Conservation (phyloP, 1,139 yeast species). For the Protomyces inouyei region DNA sequence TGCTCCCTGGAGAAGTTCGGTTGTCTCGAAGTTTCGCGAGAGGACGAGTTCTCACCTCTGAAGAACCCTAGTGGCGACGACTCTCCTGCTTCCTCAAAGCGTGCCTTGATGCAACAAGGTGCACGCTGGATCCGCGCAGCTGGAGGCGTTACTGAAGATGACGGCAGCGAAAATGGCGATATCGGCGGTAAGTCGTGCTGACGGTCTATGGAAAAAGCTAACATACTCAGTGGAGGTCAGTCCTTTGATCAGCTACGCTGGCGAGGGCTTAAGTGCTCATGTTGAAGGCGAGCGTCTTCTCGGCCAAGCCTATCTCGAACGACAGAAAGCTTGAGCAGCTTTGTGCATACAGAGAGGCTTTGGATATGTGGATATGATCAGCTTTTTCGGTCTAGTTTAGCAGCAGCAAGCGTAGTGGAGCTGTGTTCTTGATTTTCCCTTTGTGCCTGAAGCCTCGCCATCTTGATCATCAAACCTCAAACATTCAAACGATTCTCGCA, state of each 20-base stretch:
- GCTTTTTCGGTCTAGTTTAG: too few species aligned
- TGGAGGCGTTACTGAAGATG: conserved; percentile 56
- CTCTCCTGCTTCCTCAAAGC: conserved; percentile 76
- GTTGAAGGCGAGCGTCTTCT: conserved; percentile 6
- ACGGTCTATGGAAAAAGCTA: conserved; percentile 36
- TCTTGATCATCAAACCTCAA: too few species aligned
- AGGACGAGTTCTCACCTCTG: conserved; percentile 84
- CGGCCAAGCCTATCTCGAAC: conserved; percentile 14
- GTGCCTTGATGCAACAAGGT: conserved; percentile 60
- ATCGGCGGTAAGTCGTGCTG: not conserved
- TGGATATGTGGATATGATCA: too few species aligned
- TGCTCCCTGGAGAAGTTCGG: conserved; percentile 74
- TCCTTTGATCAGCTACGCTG: conserved; percentile 69
- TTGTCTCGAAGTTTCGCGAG: conserved; percentile 82
- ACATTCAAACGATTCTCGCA: too few species aligned
- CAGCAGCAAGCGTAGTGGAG: too few species aligned
- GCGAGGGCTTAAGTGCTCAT: conserved; percentile 65
- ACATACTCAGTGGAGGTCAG: conserved; percentile 62
- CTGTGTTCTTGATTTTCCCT: too few species aligned
- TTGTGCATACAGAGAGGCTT: not conserved
- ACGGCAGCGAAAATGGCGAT: conserved; percentile 9
- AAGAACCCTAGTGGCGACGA: conserved; percentile 73
- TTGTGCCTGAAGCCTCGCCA: too few species aligned
- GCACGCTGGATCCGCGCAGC: conserved; percentile 68
- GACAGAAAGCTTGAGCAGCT: not conserved